A percentile compares a stretch with the other conserved stretches of the same genome.
Evolutionary conservation across 2,329 filamentous ascomycete species (phyloP).

Genomic region (Leptographium galeiforme): DNA sequence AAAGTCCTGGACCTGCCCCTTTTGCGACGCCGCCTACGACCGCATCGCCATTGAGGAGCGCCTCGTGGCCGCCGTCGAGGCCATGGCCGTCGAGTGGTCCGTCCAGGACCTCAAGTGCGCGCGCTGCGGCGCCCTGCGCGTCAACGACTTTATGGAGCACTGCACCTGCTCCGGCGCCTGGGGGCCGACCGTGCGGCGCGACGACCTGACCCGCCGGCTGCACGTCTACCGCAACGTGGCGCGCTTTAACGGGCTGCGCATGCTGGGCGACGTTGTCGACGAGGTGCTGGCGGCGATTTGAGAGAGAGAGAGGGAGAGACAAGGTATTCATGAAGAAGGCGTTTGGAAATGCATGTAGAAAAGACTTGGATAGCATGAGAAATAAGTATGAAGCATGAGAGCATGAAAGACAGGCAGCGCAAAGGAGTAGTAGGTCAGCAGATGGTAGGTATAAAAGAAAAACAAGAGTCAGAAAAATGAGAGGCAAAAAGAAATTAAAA

Average conservation of each 20-base stretch:
- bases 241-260: conserved; percentile 63
- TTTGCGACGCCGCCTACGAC: conserved; percentile 64
- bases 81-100: conserved; percentile 63
- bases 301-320: neutral
- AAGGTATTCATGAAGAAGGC: neutral
- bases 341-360: too few relatives aligned
- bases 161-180: conserved; percentile 86
- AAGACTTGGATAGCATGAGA: too few relatives aligned
- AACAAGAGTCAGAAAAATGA: too few relatives aligned
- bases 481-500: too few relatives aligned
- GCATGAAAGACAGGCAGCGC: too few relatives aligned
- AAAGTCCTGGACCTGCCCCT: conserved; percentile 59
- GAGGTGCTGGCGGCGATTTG: conserved; percentile 40
- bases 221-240: conserved; percentile 63
- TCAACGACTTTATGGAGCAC: conserved; percentile 94
- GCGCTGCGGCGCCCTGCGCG: conserved; percentile 56
- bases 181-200: conserved; percentile 56
- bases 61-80: conserved; percentile 64
- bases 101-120: conserved; percentile 80
- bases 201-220: conserved; percentile 51
- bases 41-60: conserved; percentile 73
- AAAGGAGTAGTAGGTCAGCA: too few relatives aligned
- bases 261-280: conserved; percentile 64
- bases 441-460: too few relatives aligned
- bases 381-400: too few relatives aligned